phyloP scores from a whole-genome alignment of 257 asterid genomes.

The Perilla frutescens region DNA sequence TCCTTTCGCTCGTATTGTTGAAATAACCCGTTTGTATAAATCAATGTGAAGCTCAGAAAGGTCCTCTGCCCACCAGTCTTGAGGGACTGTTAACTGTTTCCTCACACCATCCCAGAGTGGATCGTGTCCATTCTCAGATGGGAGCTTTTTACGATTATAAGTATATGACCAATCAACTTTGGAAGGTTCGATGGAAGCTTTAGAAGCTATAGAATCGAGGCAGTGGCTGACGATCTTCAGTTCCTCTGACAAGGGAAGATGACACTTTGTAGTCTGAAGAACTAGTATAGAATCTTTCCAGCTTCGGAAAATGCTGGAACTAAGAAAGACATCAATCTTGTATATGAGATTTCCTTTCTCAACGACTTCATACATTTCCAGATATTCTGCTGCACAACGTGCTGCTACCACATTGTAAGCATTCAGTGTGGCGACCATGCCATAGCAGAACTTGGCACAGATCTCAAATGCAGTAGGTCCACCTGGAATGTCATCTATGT shows the following conservation, averaged over 20 bases:
- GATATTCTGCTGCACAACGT: conserved; percentile 82
- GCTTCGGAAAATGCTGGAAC: conserved; percentile 32
- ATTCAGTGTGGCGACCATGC: conserved; percentile 64
- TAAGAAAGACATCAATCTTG: conserved; percentile 35
- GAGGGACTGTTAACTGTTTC: conserved; percentile 62
- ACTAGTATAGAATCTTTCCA: conserved; percentile 33
- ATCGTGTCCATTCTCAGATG: conserved; percentile 58
- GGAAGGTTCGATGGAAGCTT: conserved; percentile 62
- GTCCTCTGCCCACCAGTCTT: conserved; percentile 93
- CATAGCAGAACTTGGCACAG: conserved; percentile 54
- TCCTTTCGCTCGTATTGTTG: conserved; percentile 61
- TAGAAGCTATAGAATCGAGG: conserved; percentile 67
- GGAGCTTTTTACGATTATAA: conserved; percentile 64
- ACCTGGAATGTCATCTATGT: conserved; percentile 75
- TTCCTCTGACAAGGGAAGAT: conserved; percentile 77
- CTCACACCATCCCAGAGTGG: conserved; percentile 61
- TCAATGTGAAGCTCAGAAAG: conserved; percentile 73
- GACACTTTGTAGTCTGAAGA: conserved; percentile 47
- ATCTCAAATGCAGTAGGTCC: conserved; percentile 78
- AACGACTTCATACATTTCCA: conserved; percentile 66
- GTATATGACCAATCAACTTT: conserved; percentile 88
- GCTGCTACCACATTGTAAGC: conserved; percentile 75
- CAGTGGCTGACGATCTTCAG: conserved; percentile 68
- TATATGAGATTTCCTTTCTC: conserved; percentile 36
- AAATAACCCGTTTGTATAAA: conserved; percentile 57